A percentile compares a stretch with the other conserved stretches of the same genome.
phyloP scores from a whole-genome alignment of 176 grass and related monocot species.

The Thalia dealbata region DNA sequence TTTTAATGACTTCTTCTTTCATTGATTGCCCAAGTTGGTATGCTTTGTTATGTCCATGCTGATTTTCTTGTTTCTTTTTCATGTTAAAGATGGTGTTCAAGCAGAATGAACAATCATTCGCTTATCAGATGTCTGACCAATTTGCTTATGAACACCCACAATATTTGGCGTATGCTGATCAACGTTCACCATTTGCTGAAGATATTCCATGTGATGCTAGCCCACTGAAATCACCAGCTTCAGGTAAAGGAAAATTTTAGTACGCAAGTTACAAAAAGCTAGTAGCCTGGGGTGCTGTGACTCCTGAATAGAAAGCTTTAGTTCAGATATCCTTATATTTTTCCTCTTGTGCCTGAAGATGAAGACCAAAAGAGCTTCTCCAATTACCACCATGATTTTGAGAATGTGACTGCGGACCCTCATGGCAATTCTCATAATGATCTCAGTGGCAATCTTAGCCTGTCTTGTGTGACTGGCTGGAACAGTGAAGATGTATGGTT shows the following conservation, averaged over 20 bases:
- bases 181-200: conserved; percentile 21
- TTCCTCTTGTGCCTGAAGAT: conserved; percentile 22
- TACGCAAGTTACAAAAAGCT: conserved; percentile 10
- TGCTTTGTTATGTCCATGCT: too few species aligned
- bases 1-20: neutral
- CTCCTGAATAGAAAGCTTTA: too few species aligned
- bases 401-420: conserved; percentile 17
- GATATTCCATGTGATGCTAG: conserved; percentile 18
- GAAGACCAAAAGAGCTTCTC: conserved; percentile 26
- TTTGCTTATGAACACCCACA: conserved; percentile 33
- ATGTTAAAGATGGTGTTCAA: conserved; percentile 59
- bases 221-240: conserved; percentile 20
- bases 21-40: neutral
- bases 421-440: conserved; percentile 12
- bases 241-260: conserved; percentile 31
- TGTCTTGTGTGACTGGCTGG: conserved; percentile 7
- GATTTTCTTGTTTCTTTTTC: conserved; percentile 18
- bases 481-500: conserved; percentile 13
- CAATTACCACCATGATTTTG: conserved; percentile 26
- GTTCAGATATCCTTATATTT: conserved; percentile 20
- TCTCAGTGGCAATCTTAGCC: conserved; percentile 22
- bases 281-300: too few species aligned
- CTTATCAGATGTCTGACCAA: conserved; percentile 26
- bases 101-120: conserved; percentile 23
- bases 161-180: conserved; percentile 18